These are phyloP conservation scores for Fusarium chlamydosporum DNA, from an alignment of 2,329 filamentous ascomycete genomes.

Conservation along the genomic window DNA sequence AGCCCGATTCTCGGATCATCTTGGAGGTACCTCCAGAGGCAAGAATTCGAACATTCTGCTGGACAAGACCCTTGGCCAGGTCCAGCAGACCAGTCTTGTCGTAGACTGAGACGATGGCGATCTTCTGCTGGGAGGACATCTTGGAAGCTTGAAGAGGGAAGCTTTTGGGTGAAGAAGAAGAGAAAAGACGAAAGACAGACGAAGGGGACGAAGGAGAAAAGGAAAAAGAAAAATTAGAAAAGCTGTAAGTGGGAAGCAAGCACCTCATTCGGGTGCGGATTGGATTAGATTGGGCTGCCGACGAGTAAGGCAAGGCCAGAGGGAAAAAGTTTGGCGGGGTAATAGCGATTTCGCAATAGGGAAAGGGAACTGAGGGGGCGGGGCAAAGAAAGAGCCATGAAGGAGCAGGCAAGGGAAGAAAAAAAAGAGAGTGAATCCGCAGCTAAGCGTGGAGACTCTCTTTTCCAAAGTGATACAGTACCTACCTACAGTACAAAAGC, in stretches of 20 bases:
- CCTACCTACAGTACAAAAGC: too few relatives aligned
- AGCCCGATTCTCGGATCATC: constrained; percentile 96
- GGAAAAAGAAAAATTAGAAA: constrained; percentile 16
- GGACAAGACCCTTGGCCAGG: constrained; percentile 88
- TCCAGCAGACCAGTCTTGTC: constrained; percentile 98
- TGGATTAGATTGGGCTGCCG: constrained; percentile 39
- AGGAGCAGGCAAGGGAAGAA: not conserved
- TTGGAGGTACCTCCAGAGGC: constrained; percentile 95
- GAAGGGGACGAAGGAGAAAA: constrained; percentile 14
- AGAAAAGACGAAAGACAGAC: constrained; percentile 13
- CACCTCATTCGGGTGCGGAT: constrained; percentile 35
- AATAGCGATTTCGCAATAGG: constrained; percentile 40
- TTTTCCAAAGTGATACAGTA: constrained; percentile 1
- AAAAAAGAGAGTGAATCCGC: constrained; percentile 25
- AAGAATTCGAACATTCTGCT: constrained; percentile 91
- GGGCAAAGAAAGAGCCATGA: constrained; percentile 19
- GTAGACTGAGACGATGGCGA: constrained; percentile 96
- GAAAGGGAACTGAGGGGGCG: constrained; percentile 42
- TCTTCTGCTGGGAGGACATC: constrained; percentile 65
- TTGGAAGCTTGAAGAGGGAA: constrained; percentile 40
- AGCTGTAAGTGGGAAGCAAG: constrained; percentile 36
- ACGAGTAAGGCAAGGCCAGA: constrained; percentile 40
- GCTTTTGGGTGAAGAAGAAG: constrained; percentile 14
- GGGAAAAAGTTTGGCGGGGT: constrained; percentile 52
- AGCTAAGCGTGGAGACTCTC: constrained; percentile 17